A percentile compares a stretch with the other conserved stretches of the same genome.
These are phyloP conservation scores for Didymella keratinophila DNA, from an alignment of 2,329 filamentous ascomycete genomes.

Conservation along the genomic window DNA sequence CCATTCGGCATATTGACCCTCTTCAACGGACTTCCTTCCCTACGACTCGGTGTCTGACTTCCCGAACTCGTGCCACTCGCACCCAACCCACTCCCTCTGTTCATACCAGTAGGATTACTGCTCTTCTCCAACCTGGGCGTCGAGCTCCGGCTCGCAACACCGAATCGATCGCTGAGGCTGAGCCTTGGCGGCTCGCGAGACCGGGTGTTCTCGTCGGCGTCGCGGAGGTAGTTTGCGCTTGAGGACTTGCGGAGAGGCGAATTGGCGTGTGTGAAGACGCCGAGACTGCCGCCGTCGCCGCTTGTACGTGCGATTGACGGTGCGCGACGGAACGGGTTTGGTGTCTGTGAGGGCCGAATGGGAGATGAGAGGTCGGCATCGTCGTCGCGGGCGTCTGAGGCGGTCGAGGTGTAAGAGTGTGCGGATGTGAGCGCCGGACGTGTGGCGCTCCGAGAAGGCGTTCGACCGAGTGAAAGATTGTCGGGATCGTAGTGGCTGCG, in stretches of 20 bases:
- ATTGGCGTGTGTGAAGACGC: constrained; percentile 79
- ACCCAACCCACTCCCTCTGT: constrained; percentile 31
- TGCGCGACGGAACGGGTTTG: constrained; percentile 61
- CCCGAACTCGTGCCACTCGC: constrained; percentile 17
- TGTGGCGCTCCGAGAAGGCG: constrained; percentile 29
- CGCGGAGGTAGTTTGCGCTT: constrained; percentile 62
- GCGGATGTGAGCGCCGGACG: constrained; percentile 36
- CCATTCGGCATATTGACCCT: constrained; percentile 50
- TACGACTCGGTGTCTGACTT: constrained; percentile 37
- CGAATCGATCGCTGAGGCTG: constrained; percentile 18
- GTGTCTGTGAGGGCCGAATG: constrained; percentile 54
- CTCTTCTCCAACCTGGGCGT: constrained; percentile 19
- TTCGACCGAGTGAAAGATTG: constrained; percentile 38
- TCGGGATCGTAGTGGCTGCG: constrained; percentile 75
- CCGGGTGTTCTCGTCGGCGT: constrained; percentile 28
- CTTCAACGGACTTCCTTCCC: constrained; percentile 56
- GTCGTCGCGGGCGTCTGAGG: constrained; percentile 47
- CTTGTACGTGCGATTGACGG: constrained; percentile 57
- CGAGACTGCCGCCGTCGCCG: constrained; percentile 78
- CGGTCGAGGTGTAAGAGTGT: constrained; percentile 49
- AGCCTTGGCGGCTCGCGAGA: constrained; percentile 8
- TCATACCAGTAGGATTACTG: constrained; percentile 20
- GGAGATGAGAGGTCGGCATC: constrained; percentile 55
- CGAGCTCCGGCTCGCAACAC: constrained; percentile 13
- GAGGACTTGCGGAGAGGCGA: constrained; percentile 84